Conservation (phyloP, 495 filamentous ascomycete species). For the Talaromyces ruber region DNA sequence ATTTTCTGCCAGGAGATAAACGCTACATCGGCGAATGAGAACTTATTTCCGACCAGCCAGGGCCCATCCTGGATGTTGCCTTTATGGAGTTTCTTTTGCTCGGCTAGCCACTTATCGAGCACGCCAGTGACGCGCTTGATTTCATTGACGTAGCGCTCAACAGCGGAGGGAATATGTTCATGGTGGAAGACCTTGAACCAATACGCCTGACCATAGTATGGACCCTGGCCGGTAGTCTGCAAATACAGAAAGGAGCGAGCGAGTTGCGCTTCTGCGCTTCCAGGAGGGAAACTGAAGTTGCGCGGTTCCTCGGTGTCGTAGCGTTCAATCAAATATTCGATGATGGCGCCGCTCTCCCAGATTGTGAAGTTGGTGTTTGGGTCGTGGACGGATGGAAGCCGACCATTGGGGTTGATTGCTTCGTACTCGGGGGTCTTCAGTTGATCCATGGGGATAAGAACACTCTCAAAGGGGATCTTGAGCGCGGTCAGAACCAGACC, state of each 20-base stretch:
- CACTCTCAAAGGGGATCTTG: slow-evolving; percentile 18
- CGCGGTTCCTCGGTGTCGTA: slow-evolving; percentile 40
- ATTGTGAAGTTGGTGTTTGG: slow-evolving; percentile 48
- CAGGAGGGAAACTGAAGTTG: slow-evolving; percentile 35
- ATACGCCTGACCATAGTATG: slow-evolving; percentile 36
- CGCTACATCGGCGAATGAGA: slow-evolving; percentile 22
- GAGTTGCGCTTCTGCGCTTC: slow-evolving; percentile 25
- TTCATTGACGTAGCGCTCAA: slow-evolving; percentile 36
- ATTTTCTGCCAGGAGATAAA: slow-evolving; percentile 19
- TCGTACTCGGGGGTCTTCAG: slow-evolving; percentile 41
- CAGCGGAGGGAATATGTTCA: slow-evolving; percentile 27
- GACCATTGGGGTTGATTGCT: slow-evolving; percentile 57
- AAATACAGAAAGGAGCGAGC: slow-evolving; percentile 33
- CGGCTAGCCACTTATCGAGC: slow-evolving; percentile 18
- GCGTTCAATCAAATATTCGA: slow-evolving; percentile 51
- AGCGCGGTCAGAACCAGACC: slow-evolving; percentile 37
- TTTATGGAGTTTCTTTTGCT: slow-evolving; percentile 8
- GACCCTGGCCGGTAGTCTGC: slow-evolving; percentile 39
- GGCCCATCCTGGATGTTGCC: slow-evolving; percentile 7
- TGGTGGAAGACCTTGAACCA: slow-evolving; percentile 30
- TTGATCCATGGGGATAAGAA: slow-evolving; percentile 24
- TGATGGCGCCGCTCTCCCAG: slow-evolving; percentile 57
- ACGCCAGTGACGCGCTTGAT: slow-evolving; percentile 30
- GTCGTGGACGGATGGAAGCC: slow-evolving; percentile 49
- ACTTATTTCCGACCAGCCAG: slow-evolving; percentile 18